Evolutionary conservation across 192 early-diverging fungal species (phyloP).

Genomic region (Podila verticillata): DNA sequence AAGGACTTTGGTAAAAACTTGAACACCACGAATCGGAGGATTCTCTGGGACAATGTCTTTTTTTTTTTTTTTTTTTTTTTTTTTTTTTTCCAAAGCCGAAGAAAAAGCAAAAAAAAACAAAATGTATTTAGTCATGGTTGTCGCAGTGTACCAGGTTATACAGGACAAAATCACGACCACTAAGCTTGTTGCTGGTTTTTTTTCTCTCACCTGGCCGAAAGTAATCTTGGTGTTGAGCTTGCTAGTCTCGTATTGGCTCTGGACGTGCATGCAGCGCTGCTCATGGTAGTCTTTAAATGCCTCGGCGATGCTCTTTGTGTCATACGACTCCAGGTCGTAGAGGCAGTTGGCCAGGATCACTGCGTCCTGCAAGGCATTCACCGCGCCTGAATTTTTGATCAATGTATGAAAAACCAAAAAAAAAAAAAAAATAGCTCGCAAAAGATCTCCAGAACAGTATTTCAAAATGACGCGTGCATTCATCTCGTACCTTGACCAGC

Average conservation of each 20-base stretch:
- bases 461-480: no score
- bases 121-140: no score
- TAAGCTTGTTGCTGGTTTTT: no score
- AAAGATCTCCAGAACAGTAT: no score
- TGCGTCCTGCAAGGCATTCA: conserved; percentile 16
- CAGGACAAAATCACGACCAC: no score
- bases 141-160: no score
- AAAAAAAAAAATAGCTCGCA: no score
- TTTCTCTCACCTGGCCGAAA: neutral
- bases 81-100: no score
- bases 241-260: neutral
- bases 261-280: conserved; percentile 3
- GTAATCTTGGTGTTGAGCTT: neutral
- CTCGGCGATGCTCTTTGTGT: neutral
- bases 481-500: no score
- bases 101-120: neutral
- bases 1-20: conserved; percentile 6
- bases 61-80: no score
- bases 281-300: conserved; percentile 4
- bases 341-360: conserved; percentile 15
- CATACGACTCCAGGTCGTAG: neutral
- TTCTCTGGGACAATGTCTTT: neutral
- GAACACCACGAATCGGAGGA: conserved; percentile 6
- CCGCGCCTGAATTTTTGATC: no score
- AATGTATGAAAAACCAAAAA: no score